Evolutionary conservation across 2,329 filamentous ascomycete genomes (phyloP).

Genomic region (Hypomyces rosellus): DNA sequence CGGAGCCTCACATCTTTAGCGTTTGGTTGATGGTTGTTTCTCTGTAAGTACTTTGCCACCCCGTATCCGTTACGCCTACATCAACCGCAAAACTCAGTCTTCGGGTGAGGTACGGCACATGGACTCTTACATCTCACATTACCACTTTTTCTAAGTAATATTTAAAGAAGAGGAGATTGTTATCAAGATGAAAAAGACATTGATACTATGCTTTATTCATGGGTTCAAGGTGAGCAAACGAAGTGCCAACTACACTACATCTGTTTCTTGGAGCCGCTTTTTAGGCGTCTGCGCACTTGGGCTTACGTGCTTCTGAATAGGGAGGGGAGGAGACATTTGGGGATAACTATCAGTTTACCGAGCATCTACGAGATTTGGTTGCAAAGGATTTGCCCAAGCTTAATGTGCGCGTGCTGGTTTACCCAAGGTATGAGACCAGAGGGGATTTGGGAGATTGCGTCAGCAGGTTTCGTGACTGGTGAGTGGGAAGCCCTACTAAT

Average conservation of each 20-base stretch:
- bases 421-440: conserved; percentile 76
- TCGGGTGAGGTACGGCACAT: too few relatives aligned
- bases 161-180: too few relatives aligned
- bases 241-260: not conserved
- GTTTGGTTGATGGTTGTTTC: too few relatives aligned
- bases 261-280: not conserved
- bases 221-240: conserved; percentile 65
- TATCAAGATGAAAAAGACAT: conserved; percentile 57
- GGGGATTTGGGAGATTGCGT: conserved; percentile 70
- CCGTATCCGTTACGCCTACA: too few relatives aligned
- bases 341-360: conserved; percentile 58
- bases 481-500: conserved; percentile 18
- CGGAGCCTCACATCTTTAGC: too few relatives aligned
- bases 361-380: conserved; percentile 60
- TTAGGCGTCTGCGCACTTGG: not conserved
- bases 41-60: too few relatives aligned
- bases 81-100: too few relatives aligned
- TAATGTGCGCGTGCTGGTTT: conserved; percentile 61
- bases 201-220: conserved; percentile 79
- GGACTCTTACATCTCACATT: too few relatives aligned
- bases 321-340: conserved; percentile 75
- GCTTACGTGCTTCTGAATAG: conserved; percentile 30
- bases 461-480: conserved; percentile 69
- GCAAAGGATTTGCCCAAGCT: conserved; percentile 62
- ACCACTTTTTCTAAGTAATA: too few relatives aligned